Percentiles rank a stretch among this genome's conserved stretches.
Evolutionary conservation across 2,329 filamentous ascomycete genomes (phyloP).

Genomic region (Bipolaris zeicola): DNA sequence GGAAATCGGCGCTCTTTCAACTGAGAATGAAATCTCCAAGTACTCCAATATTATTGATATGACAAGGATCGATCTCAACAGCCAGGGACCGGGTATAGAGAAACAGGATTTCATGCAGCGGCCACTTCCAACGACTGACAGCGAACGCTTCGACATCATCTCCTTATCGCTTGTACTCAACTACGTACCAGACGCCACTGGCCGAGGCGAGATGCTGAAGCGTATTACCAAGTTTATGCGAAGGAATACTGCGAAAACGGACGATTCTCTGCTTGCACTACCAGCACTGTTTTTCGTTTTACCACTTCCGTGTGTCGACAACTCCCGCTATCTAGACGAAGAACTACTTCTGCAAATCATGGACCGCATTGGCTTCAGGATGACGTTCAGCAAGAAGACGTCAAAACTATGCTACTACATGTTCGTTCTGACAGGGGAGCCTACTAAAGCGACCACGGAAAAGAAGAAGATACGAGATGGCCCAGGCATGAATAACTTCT

Average conservation of each 20-base stretch:
- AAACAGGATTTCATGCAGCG: slow-evolving; percentile 95
- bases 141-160: slow-evolving; percentile 82
- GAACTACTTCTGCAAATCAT: slow-evolving; percentile 73
- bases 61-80: slow-evolving; percentile 86
- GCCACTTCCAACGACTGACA: slow-evolving; percentile 67
- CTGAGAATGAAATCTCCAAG: slow-evolving; percentile 80
- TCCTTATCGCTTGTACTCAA: slow-evolving; percentile 93
- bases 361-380: slow-evolving; percentile 73
- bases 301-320: slow-evolving; percentile 83
- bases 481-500: slow-evolving; percentile 84
- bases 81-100: slow-evolving; percentile 77
- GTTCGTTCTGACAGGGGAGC: slow-evolving; percentile 64
- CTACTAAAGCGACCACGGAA: slow-evolving; percentile 55
- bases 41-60: slow-evolving; percentile 70
- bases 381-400: slow-evolving; percentile 72
- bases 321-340: slow-evolving; percentile 88
- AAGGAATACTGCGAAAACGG: slow-evolving; percentile 10
- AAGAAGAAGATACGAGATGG: slow-evolving; percentile 83
- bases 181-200: slow-evolving; percentile 79
- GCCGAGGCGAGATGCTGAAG: slow-evolving; percentile 81
- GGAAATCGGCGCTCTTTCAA: slow-evolving; percentile 87
- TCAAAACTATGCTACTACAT: slow-evolving; percentile 87
- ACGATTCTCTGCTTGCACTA: slow-evolving; percentile 21
- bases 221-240: slow-evolving; percentile 44
- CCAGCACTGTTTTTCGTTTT: slow-evolving; percentile 87